Conservation (phyloP, 2,329 filamentous ascomycete species). For the Sclerotinia nivalis region DNA sequence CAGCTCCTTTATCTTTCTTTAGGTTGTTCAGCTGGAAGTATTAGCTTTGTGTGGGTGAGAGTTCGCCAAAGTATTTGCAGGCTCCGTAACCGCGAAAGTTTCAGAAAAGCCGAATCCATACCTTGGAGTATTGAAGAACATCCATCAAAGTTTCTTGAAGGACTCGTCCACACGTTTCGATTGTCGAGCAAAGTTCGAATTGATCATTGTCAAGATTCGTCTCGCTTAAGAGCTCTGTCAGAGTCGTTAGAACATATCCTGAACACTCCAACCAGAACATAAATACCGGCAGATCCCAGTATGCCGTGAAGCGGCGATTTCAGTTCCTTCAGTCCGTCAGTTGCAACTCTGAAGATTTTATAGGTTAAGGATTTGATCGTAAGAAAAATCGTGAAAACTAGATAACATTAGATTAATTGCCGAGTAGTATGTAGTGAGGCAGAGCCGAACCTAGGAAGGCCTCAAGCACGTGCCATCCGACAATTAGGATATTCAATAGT, state of each 20-base stretch:
- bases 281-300: conserved; percentile 49
- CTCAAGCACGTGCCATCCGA: no score
- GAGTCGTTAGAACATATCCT: neutral
- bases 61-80: no score
- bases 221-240: conserved; percentile 14
- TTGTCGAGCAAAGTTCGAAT: conserved; percentile 23
- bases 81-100: no score
- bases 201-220: conserved; percentile 22
- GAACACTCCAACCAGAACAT: neutral
- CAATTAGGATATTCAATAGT: no score
- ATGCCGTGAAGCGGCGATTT: conserved; percentile 60
- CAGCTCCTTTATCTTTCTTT: neutral
- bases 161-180: conserved; percentile 24
- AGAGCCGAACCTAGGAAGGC: no score
- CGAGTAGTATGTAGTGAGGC: no score
- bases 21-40: conserved; percentile 14
- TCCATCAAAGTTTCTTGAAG: conserved; percentile 40
- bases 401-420: neutral
- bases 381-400: neutral
- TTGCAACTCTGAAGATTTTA: neutral
- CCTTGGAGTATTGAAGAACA: conserved; percentile 48
- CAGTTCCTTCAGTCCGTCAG: conserved; percentile 46
- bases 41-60: neutral
- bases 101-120: conserved; percentile 35
- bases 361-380: neutral